Conservation (phyloP, 2,329 filamentous ascomycete genomes). For the Pseudogymnoascus sp. region DNA sequence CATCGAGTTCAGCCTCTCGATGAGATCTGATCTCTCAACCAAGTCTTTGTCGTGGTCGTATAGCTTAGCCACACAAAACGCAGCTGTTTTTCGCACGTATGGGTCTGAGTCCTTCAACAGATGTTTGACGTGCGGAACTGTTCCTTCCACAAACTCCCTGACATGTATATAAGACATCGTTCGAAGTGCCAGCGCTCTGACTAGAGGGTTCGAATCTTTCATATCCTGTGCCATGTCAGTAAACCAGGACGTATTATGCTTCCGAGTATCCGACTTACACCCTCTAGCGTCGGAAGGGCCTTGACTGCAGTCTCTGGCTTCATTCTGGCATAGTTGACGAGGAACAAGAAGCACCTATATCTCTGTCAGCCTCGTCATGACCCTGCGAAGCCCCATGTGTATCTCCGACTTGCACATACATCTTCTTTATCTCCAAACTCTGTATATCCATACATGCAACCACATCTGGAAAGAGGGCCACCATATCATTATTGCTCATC, state of each 20-base stretch:
- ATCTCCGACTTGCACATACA: slow-evolving; percentile 48
- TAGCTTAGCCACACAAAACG: slow-evolving; percentile 91
- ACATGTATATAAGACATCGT: slow-evolving; percentile 98
- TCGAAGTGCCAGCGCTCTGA: slow-evolving; percentile 81
- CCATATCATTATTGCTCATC: slow-evolving; percentile 99
- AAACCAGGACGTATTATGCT: slow-evolving; percentile 1
- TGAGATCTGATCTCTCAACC: slow-evolving; percentile 85
- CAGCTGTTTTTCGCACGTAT: slow-evolving; percentile 95
- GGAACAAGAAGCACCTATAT: slow-evolving; percentile 85
- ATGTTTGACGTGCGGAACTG: slow-evolving; percentile 72
- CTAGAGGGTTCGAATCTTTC: slow-evolving; percentile 84
- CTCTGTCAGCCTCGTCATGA: slow-evolving; percentile 17
- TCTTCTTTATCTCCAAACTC: slow-evolving; percentile 98
- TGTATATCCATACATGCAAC: slow-evolving; percentile 92
- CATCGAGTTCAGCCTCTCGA: slow-evolving; percentile 82
- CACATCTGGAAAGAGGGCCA: slow-evolving; percentile 90
- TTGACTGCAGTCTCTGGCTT: slow-evolving; percentile 92
- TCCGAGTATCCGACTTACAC: slow-evolving; percentile 41
- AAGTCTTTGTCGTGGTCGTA: slow-evolving; percentile 92
- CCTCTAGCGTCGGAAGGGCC: slow-evolving; percentile 77
- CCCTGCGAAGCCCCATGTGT: not conserved
- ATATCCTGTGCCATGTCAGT: slow-evolving; percentile 56
- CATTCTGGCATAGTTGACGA: slow-evolving; percentile 94
- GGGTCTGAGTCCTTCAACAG: slow-evolving; percentile 81
- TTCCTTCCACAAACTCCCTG: slow-evolving; percentile 87